phyloP scores from a whole-genome alignment of 306 rosid species.

The Calophaca sinica region DNA sequence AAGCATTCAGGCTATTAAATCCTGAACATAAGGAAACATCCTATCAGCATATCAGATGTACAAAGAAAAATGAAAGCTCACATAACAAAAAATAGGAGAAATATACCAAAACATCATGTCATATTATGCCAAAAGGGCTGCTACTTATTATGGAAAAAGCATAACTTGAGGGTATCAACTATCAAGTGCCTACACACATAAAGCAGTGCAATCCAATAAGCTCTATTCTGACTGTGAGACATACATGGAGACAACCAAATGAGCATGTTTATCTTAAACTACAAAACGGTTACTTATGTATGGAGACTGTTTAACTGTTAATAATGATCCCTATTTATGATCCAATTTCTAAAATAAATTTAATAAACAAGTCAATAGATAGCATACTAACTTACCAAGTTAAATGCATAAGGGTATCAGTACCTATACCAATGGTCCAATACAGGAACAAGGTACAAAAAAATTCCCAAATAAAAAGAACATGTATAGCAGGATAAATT shows the following conservation, averaged over 20 bases:
- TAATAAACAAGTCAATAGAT: conserved; percentile 10
- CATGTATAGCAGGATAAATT: neutral
- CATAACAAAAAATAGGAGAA: conserved; percentile 8
- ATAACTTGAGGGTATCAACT: conserved; percentile 35
- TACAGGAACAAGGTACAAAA: neutral
- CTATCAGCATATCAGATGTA: neutral
- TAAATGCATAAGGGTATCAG: neutral
- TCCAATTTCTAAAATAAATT: neutral
- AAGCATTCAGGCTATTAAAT: conserved; percentile 21
- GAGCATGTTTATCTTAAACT: conserved; percentile 16
- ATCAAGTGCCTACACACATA: conserved; percentile 2
- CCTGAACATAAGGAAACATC: neutral
- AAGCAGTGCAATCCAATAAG: neutral
- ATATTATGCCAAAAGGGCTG: neutral
- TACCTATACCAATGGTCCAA: neutral
- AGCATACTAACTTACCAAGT: neutral
- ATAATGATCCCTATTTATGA: conserved; percentile 4
- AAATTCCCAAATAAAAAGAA: neutral
- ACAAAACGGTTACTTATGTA: neutral
- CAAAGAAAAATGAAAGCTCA: conserved; percentile 18
- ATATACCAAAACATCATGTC: conserved; percentile 1
- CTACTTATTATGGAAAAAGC: neutral
- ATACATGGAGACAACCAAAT: conserved; percentile 16
- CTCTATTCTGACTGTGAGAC: neutral
- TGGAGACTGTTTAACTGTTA: neutral